Evolutionary conservation across 495 filamentous ascomycete genomes (phyloP).

Genomic region (Trypethelium eluteriae): DNA sequence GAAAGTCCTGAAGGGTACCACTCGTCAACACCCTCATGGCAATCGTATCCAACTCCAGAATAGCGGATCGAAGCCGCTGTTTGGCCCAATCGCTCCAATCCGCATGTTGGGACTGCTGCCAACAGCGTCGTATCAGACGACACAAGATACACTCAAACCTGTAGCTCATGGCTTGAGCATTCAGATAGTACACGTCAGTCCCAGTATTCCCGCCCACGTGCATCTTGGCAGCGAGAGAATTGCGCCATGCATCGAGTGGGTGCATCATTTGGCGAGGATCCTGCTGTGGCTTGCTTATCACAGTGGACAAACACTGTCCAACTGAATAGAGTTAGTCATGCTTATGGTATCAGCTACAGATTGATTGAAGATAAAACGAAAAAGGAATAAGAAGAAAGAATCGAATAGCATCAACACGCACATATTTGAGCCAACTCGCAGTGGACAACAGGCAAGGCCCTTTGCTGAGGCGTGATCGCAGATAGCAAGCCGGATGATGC

Average conservation of each 20-base stretch:
- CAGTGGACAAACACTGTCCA: conserved; percentile 12
- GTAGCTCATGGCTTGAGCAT: conserved; percentile 21
- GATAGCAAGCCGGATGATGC: conserved; percentile 20
- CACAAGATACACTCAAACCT: conserved; percentile 23
- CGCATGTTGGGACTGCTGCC: conserved; percentile 14
- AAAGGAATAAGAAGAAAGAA: conserved; percentile 18
- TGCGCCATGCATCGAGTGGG: conserved; percentile 20
- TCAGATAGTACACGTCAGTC: conserved; percentile 21
- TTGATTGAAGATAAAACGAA: conserved; percentile 11
- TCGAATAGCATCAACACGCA: conserved; percentile 18
- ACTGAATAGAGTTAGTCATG: conserved; percentile 10
- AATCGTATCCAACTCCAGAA: conserved; percentile 21
- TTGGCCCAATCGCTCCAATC: conserved; percentile 20
- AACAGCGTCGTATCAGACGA: conserved; percentile 19
- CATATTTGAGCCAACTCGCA: conserved; percentile 21
- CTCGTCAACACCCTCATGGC: conserved; percentile 17
- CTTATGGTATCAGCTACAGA: conserved; percentile 11
- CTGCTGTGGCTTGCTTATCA: conserved; percentile 19
- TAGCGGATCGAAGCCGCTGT: conserved; percentile 21
- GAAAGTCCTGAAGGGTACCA: conserved; percentile 23
- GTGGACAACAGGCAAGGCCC: conserved; percentile 20
- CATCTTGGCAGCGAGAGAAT: conserved; percentile 20
- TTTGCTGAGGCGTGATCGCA: conserved; percentile 19
- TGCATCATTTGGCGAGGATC: conserved; percentile 22
- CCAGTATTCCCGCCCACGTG: conserved; percentile 19